Evolutionary conservation across 164 flowering plant species (phyloP).

Genomic region (Kalanchoe fedtschenkoi): DNA sequence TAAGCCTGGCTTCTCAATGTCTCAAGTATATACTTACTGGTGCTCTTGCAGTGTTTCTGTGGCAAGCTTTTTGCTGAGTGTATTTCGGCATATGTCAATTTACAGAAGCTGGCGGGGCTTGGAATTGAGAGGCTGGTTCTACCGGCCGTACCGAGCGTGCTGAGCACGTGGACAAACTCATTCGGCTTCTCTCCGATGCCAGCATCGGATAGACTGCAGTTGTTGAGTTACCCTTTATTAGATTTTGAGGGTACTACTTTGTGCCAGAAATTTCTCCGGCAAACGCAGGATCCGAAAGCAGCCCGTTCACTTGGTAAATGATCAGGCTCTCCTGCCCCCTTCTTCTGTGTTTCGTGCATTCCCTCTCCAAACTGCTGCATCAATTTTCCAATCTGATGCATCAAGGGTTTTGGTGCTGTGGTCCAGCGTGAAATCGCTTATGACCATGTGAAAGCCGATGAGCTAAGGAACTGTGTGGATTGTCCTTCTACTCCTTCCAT

Average conservation of each 20-base stretch:
- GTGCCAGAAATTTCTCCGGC: conserved; percentile 62
- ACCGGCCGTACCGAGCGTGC: conserved; percentile 56
- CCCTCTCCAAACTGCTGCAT: too few species aligned
- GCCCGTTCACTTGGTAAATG: conserved; percentile 26
- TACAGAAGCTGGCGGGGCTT: conserved; percentile 53
- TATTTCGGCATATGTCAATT: conserved; percentile 8
- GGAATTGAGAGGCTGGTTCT: conserved; percentile 71
- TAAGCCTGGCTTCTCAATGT: not conserved
- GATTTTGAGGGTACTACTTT: conserved; percentile 57
- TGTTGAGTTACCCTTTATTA: conserved; percentile 45
- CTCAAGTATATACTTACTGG: not conserved
- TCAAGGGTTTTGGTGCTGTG: conserved; percentile 16
- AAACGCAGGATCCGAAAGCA: conserved; percentile 11
- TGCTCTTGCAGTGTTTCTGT: not conserved
- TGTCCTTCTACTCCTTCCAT: too few species aligned
- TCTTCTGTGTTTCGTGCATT: not conserved
- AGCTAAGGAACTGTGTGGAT: conserved; percentile 6
- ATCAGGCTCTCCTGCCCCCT: not conserved
- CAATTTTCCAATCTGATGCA: not conserved
- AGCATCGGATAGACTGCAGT: conserved; percentile 37
- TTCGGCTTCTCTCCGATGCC: conserved; percentile 67
- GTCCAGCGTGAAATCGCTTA: conserved; percentile 4
- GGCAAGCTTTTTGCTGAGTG: not conserved
- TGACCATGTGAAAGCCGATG: too few species aligned
- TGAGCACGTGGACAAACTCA: conserved; percentile 58